A percentile compares a stretch with the other conserved stretches of the same genome.
Conservation (phyloP, 2,329 filamentous ascomycete species). For the Mollisia scopiformis region DNA sequence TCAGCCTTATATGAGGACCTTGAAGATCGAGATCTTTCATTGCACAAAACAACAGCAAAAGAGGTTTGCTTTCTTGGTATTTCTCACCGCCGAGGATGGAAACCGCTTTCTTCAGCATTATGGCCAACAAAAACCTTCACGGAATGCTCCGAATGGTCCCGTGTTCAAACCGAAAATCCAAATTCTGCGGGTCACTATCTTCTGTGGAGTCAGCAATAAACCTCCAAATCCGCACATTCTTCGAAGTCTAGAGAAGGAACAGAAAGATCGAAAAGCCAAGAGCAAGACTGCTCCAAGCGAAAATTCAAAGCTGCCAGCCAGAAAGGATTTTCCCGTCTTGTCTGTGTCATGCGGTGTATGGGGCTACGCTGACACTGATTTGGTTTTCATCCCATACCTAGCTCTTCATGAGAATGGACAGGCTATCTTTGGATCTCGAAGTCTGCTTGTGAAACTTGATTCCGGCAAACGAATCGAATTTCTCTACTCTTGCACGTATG, state of each 20-base stretch:
- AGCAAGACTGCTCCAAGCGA: neutral
- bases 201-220: slow-evolving; percentile 3
- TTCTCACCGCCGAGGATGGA: neutral
- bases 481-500: neutral
- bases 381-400: slow-evolving; percentile 5
- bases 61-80: slow-evolving; percentile 3
- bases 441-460: slow-evolving; percentile 1
- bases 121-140: slow-evolving; percentile 4
- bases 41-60: slow-evolving; percentile 2
- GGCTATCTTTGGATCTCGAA: slow-evolving; percentile 5
- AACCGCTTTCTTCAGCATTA: neutral
- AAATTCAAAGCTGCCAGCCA: neutral
- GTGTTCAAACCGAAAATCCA: neutral
- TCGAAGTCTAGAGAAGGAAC: slow-evolving; percentile 5
- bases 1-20: neutral
- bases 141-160: neutral
- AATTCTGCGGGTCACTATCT: neutral
- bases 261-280: neutral
- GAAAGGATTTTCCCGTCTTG: neutral
- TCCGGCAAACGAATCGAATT: slow-evolving; percentile 10
- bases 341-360: slow-evolving; percentile 5
- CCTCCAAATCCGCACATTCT: neutral
- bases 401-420: neutral
- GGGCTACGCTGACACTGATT: neutral
- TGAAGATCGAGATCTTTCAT: neutral